Percentiles rank a stretch among this genome's conserved stretches.
phyloP scores from a whole-genome alignment of 345 rosid genomes.

The Citrus sp. region DNA sequence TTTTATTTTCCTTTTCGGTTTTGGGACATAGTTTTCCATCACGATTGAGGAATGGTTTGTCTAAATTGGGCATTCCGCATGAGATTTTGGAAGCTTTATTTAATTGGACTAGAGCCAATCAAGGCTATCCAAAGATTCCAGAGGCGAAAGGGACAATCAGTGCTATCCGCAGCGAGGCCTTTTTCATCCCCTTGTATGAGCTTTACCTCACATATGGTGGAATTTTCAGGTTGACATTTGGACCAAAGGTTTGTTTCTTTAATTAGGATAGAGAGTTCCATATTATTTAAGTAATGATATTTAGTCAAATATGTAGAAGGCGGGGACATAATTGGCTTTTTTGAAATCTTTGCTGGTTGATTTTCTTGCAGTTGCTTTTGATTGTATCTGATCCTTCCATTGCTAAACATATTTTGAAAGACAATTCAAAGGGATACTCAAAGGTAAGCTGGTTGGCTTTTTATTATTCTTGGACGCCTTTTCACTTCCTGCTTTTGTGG shows the following conservation, averaged over 20 bases:
- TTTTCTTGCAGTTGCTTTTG: constrained; percentile 67
- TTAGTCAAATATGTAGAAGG: not conserved
- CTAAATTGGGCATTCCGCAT: constrained; percentile 63
- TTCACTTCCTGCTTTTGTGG: not conserved
- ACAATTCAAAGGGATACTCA: constrained; percentile 83
- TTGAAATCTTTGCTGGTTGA: constrained; percentile 6
- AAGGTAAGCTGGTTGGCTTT: constrained; percentile 47
- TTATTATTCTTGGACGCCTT: not conserved
- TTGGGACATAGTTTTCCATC: constrained; percentile 49
- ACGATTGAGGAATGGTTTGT: constrained; percentile 59
- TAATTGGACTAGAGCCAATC: constrained; percentile 42
- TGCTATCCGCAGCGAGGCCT: constrained; percentile 79
- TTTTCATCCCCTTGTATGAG: constrained; percentile 87
- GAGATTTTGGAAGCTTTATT: constrained; percentile 55
- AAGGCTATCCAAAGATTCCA: constrained; percentile 65
- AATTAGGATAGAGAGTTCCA: not conserved
- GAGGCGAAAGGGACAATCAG: constrained; percentile 69
- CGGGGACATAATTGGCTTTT: not conserved
- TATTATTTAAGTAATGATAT: not conserved
- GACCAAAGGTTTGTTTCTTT: constrained; percentile 80
- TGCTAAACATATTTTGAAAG: constrained; percentile 80
- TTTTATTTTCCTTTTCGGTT: not conserved
- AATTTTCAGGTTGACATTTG: constrained; percentile 84
- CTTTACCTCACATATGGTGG: constrained; percentile 94
- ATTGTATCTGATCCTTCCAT: constrained; percentile 94